Conservation (phyloP, 306 rosid genomes). For the Argentina anserina region DNA sequence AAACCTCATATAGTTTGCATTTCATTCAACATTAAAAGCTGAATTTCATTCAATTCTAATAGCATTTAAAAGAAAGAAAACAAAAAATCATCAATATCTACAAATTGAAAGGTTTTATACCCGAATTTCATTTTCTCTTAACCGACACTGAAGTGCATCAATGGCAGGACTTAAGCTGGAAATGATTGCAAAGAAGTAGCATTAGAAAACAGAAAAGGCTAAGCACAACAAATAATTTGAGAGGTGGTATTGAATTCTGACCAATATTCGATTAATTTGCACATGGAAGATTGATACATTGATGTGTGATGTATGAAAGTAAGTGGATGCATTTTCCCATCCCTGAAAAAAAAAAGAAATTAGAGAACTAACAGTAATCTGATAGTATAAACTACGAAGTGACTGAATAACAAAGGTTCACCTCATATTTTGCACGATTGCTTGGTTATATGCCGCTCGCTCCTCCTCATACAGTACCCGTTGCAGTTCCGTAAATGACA, state of each 20-base stretch:
- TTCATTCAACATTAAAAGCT: constrained; percentile 6
- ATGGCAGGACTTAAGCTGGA: constrained; percentile 98
- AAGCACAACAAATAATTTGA: constrained; percentile 6
- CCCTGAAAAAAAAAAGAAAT: constrained; percentile 42
- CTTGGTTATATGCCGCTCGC: constrained; percentile 83
- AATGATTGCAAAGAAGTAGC: constrained; percentile 17
- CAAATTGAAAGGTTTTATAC: constrained; percentile 40
- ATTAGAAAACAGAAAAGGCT: not conserved
- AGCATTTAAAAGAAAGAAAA: no score
- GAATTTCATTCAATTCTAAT: constrained; percentile 1
- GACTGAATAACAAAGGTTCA: constrained; percentile 30
- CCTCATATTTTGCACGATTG: constrained; percentile 79
- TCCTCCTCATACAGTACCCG: constrained; percentile 88
- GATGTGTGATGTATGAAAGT: constrained; percentile 89
- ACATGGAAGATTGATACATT: constrained; percentile 94
- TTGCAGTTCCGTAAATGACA: constrained; percentile 78
- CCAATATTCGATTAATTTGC: constrained; percentile 98
- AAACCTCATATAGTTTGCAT: constrained; percentile 4
- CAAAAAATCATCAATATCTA: constrained; percentile 22
- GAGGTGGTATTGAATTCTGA: constrained; percentile 36
- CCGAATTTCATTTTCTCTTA: constrained; percentile 86
- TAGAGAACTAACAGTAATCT: not conserved
- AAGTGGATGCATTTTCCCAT: constrained; percentile 88
- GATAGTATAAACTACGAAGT: constrained; percentile 9
- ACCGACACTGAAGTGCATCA: constrained; percentile 75